A percentile compares a stretch with the other conserved stretches of the same genome.
Conservation (phyloP, 1,284 basidiomycete species). For the Pterulicium gracile region DNA sequence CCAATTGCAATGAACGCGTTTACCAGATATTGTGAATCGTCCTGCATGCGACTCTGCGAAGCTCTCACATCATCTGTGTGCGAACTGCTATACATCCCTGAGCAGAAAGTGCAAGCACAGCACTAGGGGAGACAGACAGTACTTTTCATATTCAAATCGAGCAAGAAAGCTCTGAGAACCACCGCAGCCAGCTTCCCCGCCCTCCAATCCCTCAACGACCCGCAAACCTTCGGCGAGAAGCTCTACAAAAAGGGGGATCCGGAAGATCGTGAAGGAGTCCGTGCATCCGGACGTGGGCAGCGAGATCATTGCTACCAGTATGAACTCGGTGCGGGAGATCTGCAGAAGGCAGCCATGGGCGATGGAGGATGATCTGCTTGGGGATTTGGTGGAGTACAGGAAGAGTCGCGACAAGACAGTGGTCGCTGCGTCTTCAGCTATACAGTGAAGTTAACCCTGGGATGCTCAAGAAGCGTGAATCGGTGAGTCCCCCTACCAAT, state of each 20-base stretch:
- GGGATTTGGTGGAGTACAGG: conserved; percentile 89
- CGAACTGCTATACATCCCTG: conserved; percentile 74
- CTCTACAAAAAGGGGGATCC: conserved; percentile 81
- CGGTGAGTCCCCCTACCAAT: conserved; percentile 34
- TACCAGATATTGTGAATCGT: conserved; percentile 80
- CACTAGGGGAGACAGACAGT: neutral
- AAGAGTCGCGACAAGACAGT: conserved; percentile 96
- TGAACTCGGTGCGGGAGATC: conserved; percentile 92
- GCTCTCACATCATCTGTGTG: conserved; percentile 84
- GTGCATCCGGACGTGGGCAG: conserved; percentile 95
- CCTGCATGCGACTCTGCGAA: conserved; percentile 87
- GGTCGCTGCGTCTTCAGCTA: conserved; percentile 77
- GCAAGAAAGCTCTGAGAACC: too few relatives aligned
- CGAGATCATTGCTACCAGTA: conserved; percentile 92
- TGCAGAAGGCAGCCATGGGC: conserved; percentile 92
- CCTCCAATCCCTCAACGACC: conserved; percentile 88
- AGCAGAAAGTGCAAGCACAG: conserved; percentile 53
- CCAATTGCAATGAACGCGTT: conserved; percentile 6
- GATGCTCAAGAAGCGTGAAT: conserved; percentile 82
- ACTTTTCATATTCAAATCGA: too few relatives aligned
- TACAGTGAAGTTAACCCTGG: conserved; percentile 95
- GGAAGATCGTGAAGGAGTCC: conserved; percentile 92
- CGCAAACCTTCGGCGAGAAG: conserved; percentile 93
- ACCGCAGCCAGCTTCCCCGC: conserved; percentile 80
- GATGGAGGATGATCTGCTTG: conserved; percentile 89